Evolutionary conservation across 192 early-diverging fungal genomes (phyloP), one percentile per base, ranked within the genome.

Genomic region (Mortierella hygrophila): DNA sequence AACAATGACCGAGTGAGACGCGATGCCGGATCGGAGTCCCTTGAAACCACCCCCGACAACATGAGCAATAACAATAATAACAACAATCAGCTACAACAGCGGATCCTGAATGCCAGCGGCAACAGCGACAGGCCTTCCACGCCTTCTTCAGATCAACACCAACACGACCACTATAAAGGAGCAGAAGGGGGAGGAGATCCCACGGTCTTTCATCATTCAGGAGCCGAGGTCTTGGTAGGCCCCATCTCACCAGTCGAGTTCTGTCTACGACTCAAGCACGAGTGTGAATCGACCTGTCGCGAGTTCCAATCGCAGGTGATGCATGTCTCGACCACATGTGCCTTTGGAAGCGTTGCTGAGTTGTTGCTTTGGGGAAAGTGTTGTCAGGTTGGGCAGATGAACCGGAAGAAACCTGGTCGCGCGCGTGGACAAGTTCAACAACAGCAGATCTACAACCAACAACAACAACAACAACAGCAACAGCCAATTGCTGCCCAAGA

Each of bases 311-410:
- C 83, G 2, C 57, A 65, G 29, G 68, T 85, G 1, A 37, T 49
- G 49, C 75, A 80, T 74, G 54, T 85, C 3, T 69, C 83, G 6
- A 80, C 68, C 5, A 72, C 74, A 7, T 85, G 83, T 63, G 70
- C 47, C n/a, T 46, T 74, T 21, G 83, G 78, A 15, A 77, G 78
- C 68, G 74, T 85, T 29, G 78, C 83, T 60, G 83, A 85, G 60
- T 46, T 85, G 5, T 54, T 85, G n/a, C 68, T 85, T 49, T 85
- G 83, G 83, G 83, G 83, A 0, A 72, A 55, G 70, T 85, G 83
- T 15, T 85, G 83, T 55, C 75, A 85, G 74, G 41, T 85, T 21
- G 78, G 83, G 0, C 83, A 80, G 44, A 70, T 20, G 20, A 71
- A 68, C 26, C 74, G 75, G 0, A 42, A 21, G 8, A 38, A 21